Evolutionary conservation across 129 eudicot species (phyloP), one percentile per base, ranked within the genome.

Genomic region (Heracleum sosnowskyi): DNA sequence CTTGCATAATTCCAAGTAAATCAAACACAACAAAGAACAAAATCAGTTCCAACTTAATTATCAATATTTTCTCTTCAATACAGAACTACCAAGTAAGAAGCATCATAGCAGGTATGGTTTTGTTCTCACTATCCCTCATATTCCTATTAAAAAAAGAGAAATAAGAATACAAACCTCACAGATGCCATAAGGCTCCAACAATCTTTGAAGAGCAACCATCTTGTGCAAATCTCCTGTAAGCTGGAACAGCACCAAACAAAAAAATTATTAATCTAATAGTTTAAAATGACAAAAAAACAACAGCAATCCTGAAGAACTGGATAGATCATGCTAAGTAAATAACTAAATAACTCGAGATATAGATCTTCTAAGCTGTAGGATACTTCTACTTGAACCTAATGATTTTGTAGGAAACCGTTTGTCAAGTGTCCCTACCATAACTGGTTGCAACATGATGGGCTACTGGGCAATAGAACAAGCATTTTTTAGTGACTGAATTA

Each of bases 111-210:
- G 51, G 24, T 24, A 71, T 39, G 17, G n/a, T 40, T 72, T 44
- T 41, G 29, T 9, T 26, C 8, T n/a, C 45, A 41, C 26, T n/a
- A 1, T 53, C 24, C 34, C 33, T 47, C 15, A 41, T 57, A 8
- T 26, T 3, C 20, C 0, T 11, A 17, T 28, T 24, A 18, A 2
- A 68, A 68, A 40, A 42, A 20, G 3, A 45, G 47, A 79, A 72
- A 57, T 33, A 33, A 31, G 40, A 66, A 3, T 62, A 28, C 84
- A 68, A 26, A 95, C 98, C 98, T 95, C 96, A 81, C 98, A 95
- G 82, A 95, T 95, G 69, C 98, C 97, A 76, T 82, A 95, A 8
- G 98, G 87, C 87, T 90, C 94, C 88, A 95, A 81, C 75, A 95
- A 74, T 63, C 83, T 88, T 81, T 95, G 98, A 35, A 95, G 82